Conservation (phyloP, 2,329 filamentous ascomycete species). For the Neophaeococcomyces aloes region DNA sequence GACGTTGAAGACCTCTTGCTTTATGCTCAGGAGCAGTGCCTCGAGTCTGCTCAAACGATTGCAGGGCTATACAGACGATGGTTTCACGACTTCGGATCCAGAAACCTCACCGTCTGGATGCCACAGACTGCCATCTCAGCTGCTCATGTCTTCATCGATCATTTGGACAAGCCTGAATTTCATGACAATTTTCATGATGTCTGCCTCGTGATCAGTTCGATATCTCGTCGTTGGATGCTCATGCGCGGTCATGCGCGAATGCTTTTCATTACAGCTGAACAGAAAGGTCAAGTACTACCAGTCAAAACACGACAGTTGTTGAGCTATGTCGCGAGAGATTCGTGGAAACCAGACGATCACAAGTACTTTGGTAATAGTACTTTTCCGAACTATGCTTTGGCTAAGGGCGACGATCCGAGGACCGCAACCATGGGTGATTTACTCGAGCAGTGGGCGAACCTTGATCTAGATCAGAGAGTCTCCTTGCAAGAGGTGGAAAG, state of each 20-base stretch:
- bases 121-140: neutral
- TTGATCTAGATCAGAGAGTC: neutral
- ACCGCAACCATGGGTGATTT: conserved; percentile 1
- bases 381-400: conserved; percentile 1
- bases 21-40: neutral
- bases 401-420: conserved; percentile 2
- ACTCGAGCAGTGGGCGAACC: neutral
- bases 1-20: neutral
- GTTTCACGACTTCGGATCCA: neutral
- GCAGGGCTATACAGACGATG: neutral
- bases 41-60: neutral
- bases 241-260: conserved; percentile 1
- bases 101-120: neutral
- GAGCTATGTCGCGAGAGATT: neutral
- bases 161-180: neutral
- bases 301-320: neutral
- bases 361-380: neutral
- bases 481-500: neutral
- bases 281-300: neutral
- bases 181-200: neutral
- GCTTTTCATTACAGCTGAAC: conserved; percentile 1
- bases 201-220: neutral
- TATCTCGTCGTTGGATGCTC: neutral
- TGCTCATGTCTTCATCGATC: neutral
- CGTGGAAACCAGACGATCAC: neutral